Conservation (phyloP, 1,284 basidiomycete genomes). For the Cryptococcus sp. region DNA sequence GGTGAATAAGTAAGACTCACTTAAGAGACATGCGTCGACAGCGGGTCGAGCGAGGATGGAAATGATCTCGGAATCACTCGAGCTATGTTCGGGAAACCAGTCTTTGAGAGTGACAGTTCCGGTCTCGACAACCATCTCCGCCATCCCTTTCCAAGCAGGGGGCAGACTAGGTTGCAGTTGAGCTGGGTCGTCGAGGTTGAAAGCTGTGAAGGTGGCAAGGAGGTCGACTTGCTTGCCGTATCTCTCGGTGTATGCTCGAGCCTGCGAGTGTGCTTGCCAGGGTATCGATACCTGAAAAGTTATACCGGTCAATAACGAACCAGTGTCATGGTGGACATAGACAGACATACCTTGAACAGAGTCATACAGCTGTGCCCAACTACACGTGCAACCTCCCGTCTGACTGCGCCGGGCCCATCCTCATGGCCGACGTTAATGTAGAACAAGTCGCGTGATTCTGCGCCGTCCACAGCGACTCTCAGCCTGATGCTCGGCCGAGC, state of each 20-base stretch:
- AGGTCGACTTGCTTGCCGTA: slow-evolving; percentile 38
- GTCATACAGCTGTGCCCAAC: slow-evolving; percentile 32
- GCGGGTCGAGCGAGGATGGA: slow-evolving; percentile 39
- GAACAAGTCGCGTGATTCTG: slow-evolving; percentile 25
- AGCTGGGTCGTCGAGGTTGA: slow-evolving; percentile 44
- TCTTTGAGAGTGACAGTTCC: slow-evolving; percentile 26
- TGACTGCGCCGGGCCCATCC: slow-evolving; percentile 28
- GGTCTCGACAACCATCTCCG: slow-evolving; percentile 17
- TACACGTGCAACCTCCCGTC: slow-evolving; percentile 29
- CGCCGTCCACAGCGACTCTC: too few species aligned
- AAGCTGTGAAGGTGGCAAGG: slow-evolving; percentile 44
- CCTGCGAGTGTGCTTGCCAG: slow-evolving; percentile 41
- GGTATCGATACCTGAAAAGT: slow-evolving; percentile 46
- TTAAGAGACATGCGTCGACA: slow-evolving; percentile 12
- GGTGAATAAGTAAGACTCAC: slow-evolving; percentile 9
- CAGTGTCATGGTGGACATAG: neutral
- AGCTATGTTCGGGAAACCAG: slow-evolving; percentile 29
- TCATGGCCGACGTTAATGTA: slow-evolving; percentile 34
- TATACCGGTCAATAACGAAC: neutral
- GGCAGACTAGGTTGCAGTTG: slow-evolving; percentile 33
- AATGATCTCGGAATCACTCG: slow-evolving; percentile 26
- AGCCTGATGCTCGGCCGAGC: too few species aligned
- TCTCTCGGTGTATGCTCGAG: slow-evolving; percentile 35
- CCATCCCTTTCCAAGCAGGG: slow-evolving; percentile 15
- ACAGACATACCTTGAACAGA: slow-evolving; percentile 48